Evolutionary conservation across 2,329 filamentous ascomycete species (phyloP).

Genomic region (Paecilomyces niveus): DNA sequence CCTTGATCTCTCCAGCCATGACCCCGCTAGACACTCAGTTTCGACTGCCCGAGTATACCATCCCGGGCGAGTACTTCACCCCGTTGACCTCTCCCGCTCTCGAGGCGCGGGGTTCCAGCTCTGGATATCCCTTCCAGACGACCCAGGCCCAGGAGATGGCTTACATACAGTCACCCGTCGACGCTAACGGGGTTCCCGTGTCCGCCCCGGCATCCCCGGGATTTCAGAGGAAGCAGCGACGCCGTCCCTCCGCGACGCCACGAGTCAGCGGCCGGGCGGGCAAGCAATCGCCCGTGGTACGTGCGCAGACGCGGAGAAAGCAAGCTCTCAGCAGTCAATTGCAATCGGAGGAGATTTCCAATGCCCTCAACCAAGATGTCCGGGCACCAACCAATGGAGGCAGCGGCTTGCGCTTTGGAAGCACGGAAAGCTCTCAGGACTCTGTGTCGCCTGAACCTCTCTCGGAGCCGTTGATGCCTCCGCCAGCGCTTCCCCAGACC

Average conservation of each 20-base stretch:
- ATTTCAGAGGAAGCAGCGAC: constrained; percentile 31
- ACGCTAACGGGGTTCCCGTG: constrained; percentile 27
- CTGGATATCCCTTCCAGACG: constrained; percentile 27
- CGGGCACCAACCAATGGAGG: constrained; percentile 18
- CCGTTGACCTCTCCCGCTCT: constrained; percentile 45
- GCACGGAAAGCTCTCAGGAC: constrained; percentile 40
- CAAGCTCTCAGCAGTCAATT: constrained; percentile 20
- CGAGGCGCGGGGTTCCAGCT: constrained; percentile 36
- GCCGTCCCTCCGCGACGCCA: constrained; percentile 28
- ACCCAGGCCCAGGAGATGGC: constrained; percentile 32
- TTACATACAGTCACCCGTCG: constrained; percentile 35
- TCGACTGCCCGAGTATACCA: constrained; percentile 40
- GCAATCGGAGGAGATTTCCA: constrained; percentile 26
- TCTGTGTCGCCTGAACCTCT: constrained; percentile 44
- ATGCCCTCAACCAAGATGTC: constrained; percentile 29
- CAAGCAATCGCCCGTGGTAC: constrained; percentile 39
- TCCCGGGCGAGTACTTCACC: constrained; percentile 44
- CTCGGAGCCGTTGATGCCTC: constrained; percentile 45
- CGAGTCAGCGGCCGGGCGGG: constrained; percentile 28
- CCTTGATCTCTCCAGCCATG: constrained; percentile 44
- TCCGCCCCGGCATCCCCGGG: constrained; percentile 27
- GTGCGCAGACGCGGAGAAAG: constrained; percentile 31
- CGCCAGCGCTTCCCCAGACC: constrained; percentile 38
- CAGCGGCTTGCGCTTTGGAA: constrained; percentile 26
- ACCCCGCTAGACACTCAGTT: constrained; percentile 43